Base-by-base conservation (phyloP, 768 basidiomycete genomes). In the Cystobasidium tubakii region DNA sequence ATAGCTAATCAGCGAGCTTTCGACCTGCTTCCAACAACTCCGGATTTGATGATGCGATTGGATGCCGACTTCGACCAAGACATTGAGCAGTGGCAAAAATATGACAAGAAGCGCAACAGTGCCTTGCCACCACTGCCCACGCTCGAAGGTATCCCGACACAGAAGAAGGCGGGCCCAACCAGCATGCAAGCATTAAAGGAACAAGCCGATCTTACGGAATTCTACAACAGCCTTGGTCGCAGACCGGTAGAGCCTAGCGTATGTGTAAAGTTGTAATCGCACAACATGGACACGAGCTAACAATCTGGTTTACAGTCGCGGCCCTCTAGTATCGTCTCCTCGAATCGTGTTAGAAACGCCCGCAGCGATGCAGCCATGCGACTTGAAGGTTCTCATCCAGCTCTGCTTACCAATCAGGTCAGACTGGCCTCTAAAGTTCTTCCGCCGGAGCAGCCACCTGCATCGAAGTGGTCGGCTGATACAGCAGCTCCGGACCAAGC, bases 331-430 rank as follows among this genome's bases (percentile, higher is more conserved):
- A 36, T 31, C 23, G 69, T 62, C 31, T 71, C 69, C 17, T 71
- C 69, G 25, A 31, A 53, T 34, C n/a, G 54, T 29, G 27, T 71
- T 9, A 27, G 69, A 27, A 31, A 71, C 34, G 69, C 53, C 15
- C 69, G 69, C 21, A 55, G 55, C n/a, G 69, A 71, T 21, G 44
- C 69, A 4, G 69, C 69, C 2, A 71, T 71, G 69, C 50, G 69
- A 9, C 69, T 71, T 17, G 69, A 71, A 36, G 69, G 69, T 3
- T 71, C 69, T 3, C 69, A 71, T 44, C 69, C 69, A 27, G 69
- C 15, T 6, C 54, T 71, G 6, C 25, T 55, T 29, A 12, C 57
- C 2, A 46, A 44, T 23, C 66, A 39, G 27, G 63, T 42, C 63
- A 27, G 17, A 25, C 33, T 17, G 63, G 63, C 39, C n/a, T 4